Base-by-base conservation (phyloP, 306 rosid species). In the Phaseolus lunatus region DNA sequence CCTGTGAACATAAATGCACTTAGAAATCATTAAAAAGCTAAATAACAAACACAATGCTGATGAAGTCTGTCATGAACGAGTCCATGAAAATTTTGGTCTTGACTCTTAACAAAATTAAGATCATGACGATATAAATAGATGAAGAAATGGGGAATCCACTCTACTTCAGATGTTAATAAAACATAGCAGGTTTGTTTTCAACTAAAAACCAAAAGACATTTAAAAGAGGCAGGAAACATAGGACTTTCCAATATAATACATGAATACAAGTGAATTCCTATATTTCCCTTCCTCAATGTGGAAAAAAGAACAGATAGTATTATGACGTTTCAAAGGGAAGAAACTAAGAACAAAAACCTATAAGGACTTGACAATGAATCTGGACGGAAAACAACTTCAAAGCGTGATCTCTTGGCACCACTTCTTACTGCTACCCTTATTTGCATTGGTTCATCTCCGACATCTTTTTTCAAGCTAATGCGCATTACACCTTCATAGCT, bases 321-420 rank as follows among this genome's bases (percentile, higher is more conserved):
- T 70, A 49, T 8, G 35, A 75, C 8, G 64, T 12, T 26, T 67
- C 29, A 22, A 20, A 67, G n/a, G 70, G 67, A 20, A 44, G 75
- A 67, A 29, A 41, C 45, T 15, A 61, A 77, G 73, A 62, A 75
- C 64, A 80, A 85, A 59, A 49, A 95, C 98, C 98, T 95, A 92
- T 95, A 92, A 75, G 97, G 97, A 83, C 96, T 91, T 58, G 90
- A 88, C 66, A 75, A 74, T 73, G 96, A 85, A 82, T 90, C 85
- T 50, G 88, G 92, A 70, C 89, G 93, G 72, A 95, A 87, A 84
- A 95, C 67, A 84, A 95, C 97, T 95, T 95, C 99, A 70, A 84
- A 85, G 79, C 85, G 91, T 23, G 99, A 90, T 75, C 84, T 82
- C 86, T 90, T 89, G 43, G 92, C 94, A 70, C 99, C 99, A 79